phyloP scores from a whole-genome alignment of 106 monocot genomes.

The Dendrobium catenatum region DNA sequence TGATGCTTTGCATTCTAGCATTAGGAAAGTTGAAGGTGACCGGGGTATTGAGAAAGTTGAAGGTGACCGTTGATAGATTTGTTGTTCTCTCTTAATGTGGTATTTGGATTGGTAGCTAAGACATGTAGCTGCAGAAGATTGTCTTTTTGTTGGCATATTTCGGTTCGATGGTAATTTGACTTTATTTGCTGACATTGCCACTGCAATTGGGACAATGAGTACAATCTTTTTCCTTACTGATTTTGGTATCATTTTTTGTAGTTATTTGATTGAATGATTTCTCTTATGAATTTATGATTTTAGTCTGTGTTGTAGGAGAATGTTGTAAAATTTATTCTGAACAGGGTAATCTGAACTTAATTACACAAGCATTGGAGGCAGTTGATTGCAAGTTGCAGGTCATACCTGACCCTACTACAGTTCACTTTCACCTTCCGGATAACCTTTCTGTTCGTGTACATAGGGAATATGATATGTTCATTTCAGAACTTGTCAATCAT shows the following conservation, averaged over 20 bases:
- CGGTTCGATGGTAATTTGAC: too few relatives aligned
- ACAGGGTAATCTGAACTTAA: slow-evolving; percentile 93
- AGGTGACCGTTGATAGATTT: neutral
- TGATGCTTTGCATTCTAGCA: neutral
- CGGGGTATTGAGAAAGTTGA: neutral
- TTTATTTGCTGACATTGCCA: neutral
- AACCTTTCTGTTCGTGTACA: slow-evolving; percentile 76
- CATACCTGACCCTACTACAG: slow-evolving; percentile 89
- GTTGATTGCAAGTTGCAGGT: slow-evolving; percentile 73
- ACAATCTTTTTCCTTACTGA: neutral
- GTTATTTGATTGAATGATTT: neutral
- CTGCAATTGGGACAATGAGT: neutral
- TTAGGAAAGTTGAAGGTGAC: neutral
- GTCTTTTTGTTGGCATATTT: too few relatives aligned
- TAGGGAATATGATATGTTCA: slow-evolving; percentile 61
- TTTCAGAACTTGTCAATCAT: slow-evolving; percentile 50
- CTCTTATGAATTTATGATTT: neutral
- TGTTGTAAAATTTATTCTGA: neutral
- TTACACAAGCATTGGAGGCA: slow-evolving; percentile 80
- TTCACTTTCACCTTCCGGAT: slow-evolving; percentile 84
- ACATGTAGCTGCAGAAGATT: neutral
- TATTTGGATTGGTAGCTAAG: neutral
- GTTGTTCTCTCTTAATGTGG: neutral
- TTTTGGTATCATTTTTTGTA: neutral
- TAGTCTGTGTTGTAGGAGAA: neutral